Percentiles rank a stretch among this genome's conserved stretches.
phyloP scores from a whole-genome alignment of 177 flowering plant genomes.

The Vitis hybrid region DNA sequence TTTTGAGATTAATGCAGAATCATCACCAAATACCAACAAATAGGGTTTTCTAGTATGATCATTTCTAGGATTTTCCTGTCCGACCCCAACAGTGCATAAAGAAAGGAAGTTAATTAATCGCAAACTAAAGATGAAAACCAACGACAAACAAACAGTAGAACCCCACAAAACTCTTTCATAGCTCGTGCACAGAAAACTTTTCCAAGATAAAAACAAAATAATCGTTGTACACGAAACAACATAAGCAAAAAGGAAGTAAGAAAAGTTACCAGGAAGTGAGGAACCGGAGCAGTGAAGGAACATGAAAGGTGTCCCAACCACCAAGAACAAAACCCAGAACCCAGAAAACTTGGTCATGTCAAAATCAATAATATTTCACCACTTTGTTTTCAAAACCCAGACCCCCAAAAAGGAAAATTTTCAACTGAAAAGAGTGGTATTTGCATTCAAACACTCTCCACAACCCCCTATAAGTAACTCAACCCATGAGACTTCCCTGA shows the following conservation, averaged over 20 bases:
- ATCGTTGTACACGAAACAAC: background rate
- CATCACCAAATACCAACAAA: no score
- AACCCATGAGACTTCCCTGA: conserved; percentile 8
- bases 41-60: no score
- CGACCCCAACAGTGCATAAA: no score
- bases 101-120: no score
- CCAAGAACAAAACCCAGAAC: conserved; percentile 24
- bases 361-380: background rate
- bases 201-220: background rate
- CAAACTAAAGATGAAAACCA: no score
- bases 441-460: background rate
- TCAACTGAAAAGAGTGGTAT: background rate
- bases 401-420: background rate
- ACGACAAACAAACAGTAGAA: no score
- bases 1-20: no score
- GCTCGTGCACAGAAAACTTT: background rate
- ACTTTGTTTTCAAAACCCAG: background rate
- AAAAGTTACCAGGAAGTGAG: conserved; percentile 15
- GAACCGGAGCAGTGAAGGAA: conserved; percentile 8
- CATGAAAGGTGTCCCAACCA: conserved; percentile 25
- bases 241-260: background rate
- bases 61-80: no score
- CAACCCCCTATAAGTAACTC: conserved; percentile 4
- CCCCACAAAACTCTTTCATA: no score
- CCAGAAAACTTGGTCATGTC: conserved; percentile 29